Evolutionary conservation across 139 green algal genomes (phyloP).

Genomic region (Chlorella sp.): DNA sequence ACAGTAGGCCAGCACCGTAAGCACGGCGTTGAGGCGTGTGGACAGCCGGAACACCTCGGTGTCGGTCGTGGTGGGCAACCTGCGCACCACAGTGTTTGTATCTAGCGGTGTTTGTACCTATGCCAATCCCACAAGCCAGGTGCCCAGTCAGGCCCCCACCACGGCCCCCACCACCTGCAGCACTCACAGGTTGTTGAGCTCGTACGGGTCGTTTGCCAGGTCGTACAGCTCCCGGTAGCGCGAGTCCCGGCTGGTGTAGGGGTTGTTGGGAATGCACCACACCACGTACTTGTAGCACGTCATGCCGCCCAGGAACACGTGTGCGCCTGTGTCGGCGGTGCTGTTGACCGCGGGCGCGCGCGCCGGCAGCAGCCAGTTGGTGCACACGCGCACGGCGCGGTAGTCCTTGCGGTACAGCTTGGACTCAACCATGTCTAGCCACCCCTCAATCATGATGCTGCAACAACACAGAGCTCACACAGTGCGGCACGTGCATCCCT

Average conservation of each 20-base stretch:
- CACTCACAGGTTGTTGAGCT: not conserved
- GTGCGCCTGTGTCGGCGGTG: not conserved
- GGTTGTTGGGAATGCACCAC: constrained; percentile 15
- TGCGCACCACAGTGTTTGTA: too few relatives aligned
- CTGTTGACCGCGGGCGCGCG: too few relatives aligned
- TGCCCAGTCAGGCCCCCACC: too few relatives aligned
- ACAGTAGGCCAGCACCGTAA: constrained; percentile 16
- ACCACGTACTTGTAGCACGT: constrained; percentile 30
- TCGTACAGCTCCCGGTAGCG: constrained; percentile 24
- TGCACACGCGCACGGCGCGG: constrained; percentile 18
- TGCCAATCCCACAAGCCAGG: too few relatives aligned
- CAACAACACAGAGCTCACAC: too few relatives aligned
- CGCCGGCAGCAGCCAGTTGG: not conserved
- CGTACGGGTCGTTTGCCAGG: constrained; percentile 16
- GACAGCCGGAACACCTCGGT: not conserved
- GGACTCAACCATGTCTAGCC: constrained; percentile 11
- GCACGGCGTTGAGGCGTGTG: constrained; percentile 10
- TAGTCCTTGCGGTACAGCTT: constrained; percentile 20
- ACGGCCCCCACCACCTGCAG: too few relatives aligned
- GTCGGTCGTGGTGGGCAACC: too few relatives aligned
- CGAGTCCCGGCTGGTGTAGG: not conserved
- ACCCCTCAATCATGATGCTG: constrained; percentile 25
- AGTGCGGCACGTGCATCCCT: too few relatives aligned
- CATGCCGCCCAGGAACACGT: not conserved
- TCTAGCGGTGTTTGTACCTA: too few relatives aligned